A percentile compares a stretch with the other conserved stretches of the same genome.
Evolutionary conservation across 164 flowering plant species (phyloP).

Genomic region (Nelumbo lutea): DNA sequence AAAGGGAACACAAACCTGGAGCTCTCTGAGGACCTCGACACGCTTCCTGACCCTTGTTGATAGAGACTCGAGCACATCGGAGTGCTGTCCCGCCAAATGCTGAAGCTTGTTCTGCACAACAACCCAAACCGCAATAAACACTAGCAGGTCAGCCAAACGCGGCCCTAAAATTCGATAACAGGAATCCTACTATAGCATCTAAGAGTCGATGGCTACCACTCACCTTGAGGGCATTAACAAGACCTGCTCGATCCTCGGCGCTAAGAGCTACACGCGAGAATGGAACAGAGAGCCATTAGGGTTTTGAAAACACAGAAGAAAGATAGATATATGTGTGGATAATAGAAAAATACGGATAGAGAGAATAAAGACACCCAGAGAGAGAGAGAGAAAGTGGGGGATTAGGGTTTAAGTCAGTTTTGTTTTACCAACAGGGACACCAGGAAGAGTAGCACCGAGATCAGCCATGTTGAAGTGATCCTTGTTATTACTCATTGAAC

Average conservation of each 20-base stretch:
- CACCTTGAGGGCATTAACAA: conserved; percentile 42
- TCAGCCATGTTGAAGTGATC: conserved; percentile 30
- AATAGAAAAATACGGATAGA: neutral
- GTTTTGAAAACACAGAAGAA: neutral
- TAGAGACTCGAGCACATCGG: conserved; percentile 38
- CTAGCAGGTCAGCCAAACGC: neutral
- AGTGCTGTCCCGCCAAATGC: conserved; percentile 36
- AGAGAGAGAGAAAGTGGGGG: neutral
- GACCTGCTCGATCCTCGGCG: conserved; percentile 37
- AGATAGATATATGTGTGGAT: too few species aligned
- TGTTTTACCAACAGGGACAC: conserved; percentile 22
- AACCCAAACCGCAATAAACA: neutral
- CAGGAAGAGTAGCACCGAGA: conserved; percentile 28
- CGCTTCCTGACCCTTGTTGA: conserved; percentile 43
- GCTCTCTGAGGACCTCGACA: conserved; percentile 36
- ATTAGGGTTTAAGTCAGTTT: neutral
- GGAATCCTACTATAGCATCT: neutral
- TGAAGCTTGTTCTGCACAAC: conserved; percentile 35
- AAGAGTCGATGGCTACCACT: neutral
- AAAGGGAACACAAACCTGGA: conserved; percentile 30
- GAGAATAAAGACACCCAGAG: neutral
- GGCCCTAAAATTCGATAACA: neutral
- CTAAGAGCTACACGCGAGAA: conserved; percentile 26
- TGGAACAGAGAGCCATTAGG: neutral
- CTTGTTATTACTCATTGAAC: conserved; percentile 12